Evolutionary conservation across 2,329 filamentous ascomycete genomes (phyloP), one percentile per base, ranked within the genome.

Genomic region (Aspergillus persii): DNA sequence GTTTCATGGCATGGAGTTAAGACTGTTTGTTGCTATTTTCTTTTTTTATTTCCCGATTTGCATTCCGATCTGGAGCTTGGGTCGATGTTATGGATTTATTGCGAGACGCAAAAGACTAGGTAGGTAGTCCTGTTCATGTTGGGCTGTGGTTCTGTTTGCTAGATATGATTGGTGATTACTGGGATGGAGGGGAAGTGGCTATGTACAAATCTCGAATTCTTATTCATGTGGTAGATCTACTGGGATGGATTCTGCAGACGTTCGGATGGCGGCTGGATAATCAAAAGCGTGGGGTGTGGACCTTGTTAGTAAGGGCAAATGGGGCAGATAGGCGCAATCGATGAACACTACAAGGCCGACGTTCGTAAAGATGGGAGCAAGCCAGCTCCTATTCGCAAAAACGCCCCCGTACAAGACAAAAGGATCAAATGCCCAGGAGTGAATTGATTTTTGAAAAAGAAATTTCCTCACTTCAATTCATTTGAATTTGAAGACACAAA

Each of bases 391-490:
- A 3, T 7, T 47, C 44, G 23, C 44, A 39, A 36, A 26, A 39
- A n/a, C 41, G 0, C 36, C 39, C 30, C 39, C 31, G 36, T 44
- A n/a, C 44, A 29, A 39, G 31, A 50, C 47, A 36, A 39, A 18
- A 33, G 27, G 23, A 44, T 23, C 18, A 48, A 53, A 39, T 49
- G 49, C 54, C 49, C 49, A 33, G 30, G 30, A 52, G 54, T 39
- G 49, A 41, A 33, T 56, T 53, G 61, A 61, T 62, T 63, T 23
- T 61, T 60, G 62, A 59, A 65, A 36, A 60, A 64, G 68, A 66
- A 60, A 71, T 64, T 67, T 67, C 69, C 67, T 71, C 66, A 68
- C 68, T 70, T 66, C 69, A 69, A 70, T 71, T 68, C 58, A 61
- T 56, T 41, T 41, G 58, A 60, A 65, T 58, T 58, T 57, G 58